Evolutionary conservation across 2,329 filamentous ascomycete genomes (phyloP), one percentile per base, ranked within the genome.

Genomic region (Paecilomyces sp.): DNA sequence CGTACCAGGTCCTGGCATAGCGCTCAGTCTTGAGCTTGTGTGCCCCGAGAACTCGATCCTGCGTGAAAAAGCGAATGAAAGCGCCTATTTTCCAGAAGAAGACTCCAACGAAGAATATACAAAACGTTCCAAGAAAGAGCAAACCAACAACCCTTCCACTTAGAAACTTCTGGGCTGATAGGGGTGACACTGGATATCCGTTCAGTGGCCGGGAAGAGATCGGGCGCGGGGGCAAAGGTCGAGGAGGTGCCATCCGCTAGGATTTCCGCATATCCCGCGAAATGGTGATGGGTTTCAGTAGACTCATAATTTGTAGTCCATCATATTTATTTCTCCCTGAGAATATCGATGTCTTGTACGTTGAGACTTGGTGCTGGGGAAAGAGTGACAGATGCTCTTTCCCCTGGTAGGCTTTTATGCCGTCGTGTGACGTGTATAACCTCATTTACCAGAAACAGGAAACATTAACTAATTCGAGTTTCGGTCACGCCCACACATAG

Each of bases 1-100:
- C 76, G 60, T 77, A 76, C 75, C 76, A 78, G 12, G 75, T 76
- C 51, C 70, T 74, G 25, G 70, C 70, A 61, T 76, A 76, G 13
- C 73, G 72, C 61, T 66, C 64, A 15, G 65, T 66, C 9, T 67
- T 63, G 3, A 62, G 56, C 60, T 72, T 76, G 25, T 72, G 72
- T 57, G 61, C 64, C 53, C 63, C 57, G 22, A 76, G 56, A 31
- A 78, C 69, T 61, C 66, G 72, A 47, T 68, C 60, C 57, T 66
- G 65, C 7, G 67, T 77, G 56, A 77, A 74, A 1, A 58, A 68
- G 57, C 76, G 74, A 60, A 75, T 61, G 57, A 74, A 71, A 2
- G 67, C 62, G 9, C 74, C 75, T 31, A 70, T 58, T 57, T 74
- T 77, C 76, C 76, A 77, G 57, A 74, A 68, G 5, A 76, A 57